These are phyloP conservation scores for Mortierella sp. DNA, from an alignment of 371 early-diverging fungal genomes.

Conservation along the genomic window DNA sequence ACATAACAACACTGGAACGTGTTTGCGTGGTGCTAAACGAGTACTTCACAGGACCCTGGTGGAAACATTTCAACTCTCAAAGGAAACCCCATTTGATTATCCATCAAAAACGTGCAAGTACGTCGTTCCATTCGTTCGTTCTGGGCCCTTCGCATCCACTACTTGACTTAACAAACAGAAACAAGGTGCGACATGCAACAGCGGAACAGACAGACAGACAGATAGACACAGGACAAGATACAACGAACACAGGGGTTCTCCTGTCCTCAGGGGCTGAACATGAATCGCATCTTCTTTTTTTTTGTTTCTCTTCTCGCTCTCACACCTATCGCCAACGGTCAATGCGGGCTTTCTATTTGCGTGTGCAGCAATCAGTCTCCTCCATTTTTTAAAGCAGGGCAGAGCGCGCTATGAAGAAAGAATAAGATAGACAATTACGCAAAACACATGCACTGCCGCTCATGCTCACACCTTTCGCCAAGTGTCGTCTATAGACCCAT, in stretches of 20 bases:
- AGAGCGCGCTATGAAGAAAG: not conserved
- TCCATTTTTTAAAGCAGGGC: no score
- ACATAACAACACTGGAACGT: not conserved
- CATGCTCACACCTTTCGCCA: not conserved
- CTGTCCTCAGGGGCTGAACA: not conserved
- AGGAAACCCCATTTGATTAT: no score
- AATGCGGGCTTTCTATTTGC: not conserved
- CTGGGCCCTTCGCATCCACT: not conserved
- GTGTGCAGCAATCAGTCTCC: no score
- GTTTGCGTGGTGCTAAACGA: no score
- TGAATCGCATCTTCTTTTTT: not conserved
- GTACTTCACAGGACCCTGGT: no score
- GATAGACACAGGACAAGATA: not conserved
- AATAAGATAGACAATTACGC: not conserved
- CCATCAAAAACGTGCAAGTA: not conserved
- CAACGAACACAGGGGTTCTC: not conserved
- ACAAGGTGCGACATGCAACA: not conserved
- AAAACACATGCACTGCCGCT: slow-evolving; percentile 1
- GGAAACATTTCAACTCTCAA: not conserved
- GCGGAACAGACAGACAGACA: not conserved
- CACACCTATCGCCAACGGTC: not conserved
- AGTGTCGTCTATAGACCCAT: not conserved
- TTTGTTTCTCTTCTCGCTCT: not conserved
- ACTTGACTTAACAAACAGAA: no score
- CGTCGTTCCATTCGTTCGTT: not conserved